A percentile compares a stretch with the other conserved stretches of the same genome.
phyloP scores from a whole-genome alignment of 106 monocot species.

The Apostasia shenzhenica region DNA sequence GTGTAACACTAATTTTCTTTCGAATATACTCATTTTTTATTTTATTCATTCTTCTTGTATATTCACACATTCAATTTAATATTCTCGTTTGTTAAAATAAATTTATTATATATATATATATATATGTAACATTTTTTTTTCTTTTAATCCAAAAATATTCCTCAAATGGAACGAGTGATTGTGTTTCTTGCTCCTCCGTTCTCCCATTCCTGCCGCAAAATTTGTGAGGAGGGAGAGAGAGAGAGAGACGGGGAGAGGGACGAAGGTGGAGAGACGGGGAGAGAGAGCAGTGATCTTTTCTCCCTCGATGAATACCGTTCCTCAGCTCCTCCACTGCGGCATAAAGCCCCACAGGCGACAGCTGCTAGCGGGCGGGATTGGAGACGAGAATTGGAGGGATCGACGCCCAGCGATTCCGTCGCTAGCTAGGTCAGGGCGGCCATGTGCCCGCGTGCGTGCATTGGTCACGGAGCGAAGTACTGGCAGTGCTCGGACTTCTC shows the following conservation, averaged over 20 bases:
- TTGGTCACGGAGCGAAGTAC: slow-evolving; percentile 51
- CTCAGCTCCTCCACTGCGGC: slow-evolving; percentile 49
- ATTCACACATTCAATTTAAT: too few species aligned
- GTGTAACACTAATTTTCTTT: too few species aligned
- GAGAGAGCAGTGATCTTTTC: background rate
- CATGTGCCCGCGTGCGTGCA: slow-evolving; percentile 22
- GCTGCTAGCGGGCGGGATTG: background rate
- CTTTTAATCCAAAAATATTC: too few species aligned
- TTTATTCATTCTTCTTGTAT: too few species aligned
- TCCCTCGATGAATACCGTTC: slow-evolving; percentile 37
- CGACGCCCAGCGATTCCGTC: slow-evolving; percentile 7
- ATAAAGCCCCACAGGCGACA: slow-evolving; percentile 23
- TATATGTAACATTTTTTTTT: too few species aligned
- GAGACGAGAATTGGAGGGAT: background rate
- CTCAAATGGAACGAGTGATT: too few species aligned
- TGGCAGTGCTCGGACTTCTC: slow-evolving; percentile 3
- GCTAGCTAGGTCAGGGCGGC: slow-evolving; percentile 4
- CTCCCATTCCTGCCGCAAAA: too few species aligned
- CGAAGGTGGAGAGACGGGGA: background rate
- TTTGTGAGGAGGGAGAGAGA: too few species aligned
- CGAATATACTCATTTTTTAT: too few species aligned
- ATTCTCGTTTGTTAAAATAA: too few species aligned
- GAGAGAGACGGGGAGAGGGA: background rate
- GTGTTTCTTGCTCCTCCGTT: too few species aligned
- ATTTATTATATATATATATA: too few species aligned